Conservation (phyloP, 805 yeast species). For the Martiniozyma abietophila region DNA sequence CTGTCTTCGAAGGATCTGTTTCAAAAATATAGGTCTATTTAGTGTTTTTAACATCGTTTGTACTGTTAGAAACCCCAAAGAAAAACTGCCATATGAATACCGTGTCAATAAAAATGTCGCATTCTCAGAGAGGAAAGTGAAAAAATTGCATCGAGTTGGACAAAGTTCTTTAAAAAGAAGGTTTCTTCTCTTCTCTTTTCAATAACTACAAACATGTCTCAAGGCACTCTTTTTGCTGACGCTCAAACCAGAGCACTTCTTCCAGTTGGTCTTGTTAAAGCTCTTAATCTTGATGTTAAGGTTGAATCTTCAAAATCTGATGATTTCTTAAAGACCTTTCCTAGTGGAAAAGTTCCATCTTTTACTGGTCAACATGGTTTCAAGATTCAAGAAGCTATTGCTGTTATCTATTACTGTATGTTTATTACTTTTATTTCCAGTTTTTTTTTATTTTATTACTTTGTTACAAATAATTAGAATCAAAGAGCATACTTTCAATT, state of each 20-base stretch:
- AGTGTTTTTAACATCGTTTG: too few relatives aligned
- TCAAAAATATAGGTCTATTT: too few relatives aligned
- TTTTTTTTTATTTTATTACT: too few relatives aligned
- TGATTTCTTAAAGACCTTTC: constrained; percentile 46
- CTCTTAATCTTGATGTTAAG: constrained; percentile 48
- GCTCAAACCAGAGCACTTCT: constrained; percentile 25
- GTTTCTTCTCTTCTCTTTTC: constrained; percentile 1
- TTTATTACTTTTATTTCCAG: constrained; percentile 8
- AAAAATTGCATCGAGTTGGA: too few relatives aligned
- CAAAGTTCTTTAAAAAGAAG: too few relatives aligned
- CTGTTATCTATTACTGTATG: constrained; percentile 46
- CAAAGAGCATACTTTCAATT: constrained; percentile 11
- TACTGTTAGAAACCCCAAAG: too few relatives aligned
- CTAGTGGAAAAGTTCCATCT: constrained; percentile 58
- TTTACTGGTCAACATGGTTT: constrained; percentile 63
- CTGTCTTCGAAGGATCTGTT: too few relatives aligned
- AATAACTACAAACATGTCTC: constrained; percentile 21
- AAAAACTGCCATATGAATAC: too few relatives aligned
- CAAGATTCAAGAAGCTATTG: constrained; percentile 62
- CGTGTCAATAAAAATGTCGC: too few relatives aligned
- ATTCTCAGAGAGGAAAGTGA: too few relatives aligned
- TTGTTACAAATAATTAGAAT: background rate
- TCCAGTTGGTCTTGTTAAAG: constrained; percentile 39
- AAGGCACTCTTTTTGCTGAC: constrained; percentile 28
- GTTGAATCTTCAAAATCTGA: constrained; percentile 16